A percentile compares a stretch with the other conserved stretches of the same genome.
Evolutionary conservation across 768 basidiomycete species (phyloP).

Genomic region (Hemileccinum rubropunctum): DNA sequence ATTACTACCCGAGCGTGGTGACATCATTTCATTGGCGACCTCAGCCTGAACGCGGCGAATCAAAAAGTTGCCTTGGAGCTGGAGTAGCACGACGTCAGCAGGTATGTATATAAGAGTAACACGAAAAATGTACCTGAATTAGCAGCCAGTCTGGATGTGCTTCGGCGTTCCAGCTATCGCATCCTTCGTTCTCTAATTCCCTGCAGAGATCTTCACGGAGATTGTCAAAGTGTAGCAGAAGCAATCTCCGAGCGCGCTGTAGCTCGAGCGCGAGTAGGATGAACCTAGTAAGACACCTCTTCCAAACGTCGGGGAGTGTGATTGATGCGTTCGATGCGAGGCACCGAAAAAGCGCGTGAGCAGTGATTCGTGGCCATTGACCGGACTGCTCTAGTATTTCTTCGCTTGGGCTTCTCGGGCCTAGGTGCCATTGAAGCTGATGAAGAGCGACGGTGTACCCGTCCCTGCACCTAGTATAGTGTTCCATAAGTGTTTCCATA

Average conservation of each 20-base stretch:
- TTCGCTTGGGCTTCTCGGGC: conserved; percentile 11
- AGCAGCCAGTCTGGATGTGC: too few relatives aligned
- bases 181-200: too few relatives aligned
- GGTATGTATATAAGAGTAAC: too few relatives aligned
- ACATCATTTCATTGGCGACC: conserved; percentile 45
- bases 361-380: conserved; percentile 12
- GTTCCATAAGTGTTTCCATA: neutral
- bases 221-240: too few relatives aligned
- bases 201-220: neutral
- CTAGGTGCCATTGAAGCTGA: neutral
- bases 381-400: neutral
- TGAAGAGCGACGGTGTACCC: neutral
- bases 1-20: conserved; percentile 33
- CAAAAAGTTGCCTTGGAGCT: too few relatives aligned
- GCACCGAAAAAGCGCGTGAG: conserved; percentile 25
- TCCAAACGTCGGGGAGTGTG: conserved; percentile 24
- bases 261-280: conserved; percentile 26
- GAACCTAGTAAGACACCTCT: conserved; percentile 21
- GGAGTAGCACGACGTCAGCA: too few relatives aligned
- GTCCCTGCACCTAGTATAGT: neutral
- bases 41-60: conserved; percentile 41
- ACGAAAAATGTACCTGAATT: too few relatives aligned
- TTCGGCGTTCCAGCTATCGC: too few relatives aligned
- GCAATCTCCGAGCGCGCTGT: too few relatives aligned
- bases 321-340: conserved; percentile 22